Conservation (phyloP, 2,329 filamentous ascomycete genomes). For the Arthrinium puccinioides region DNA sequence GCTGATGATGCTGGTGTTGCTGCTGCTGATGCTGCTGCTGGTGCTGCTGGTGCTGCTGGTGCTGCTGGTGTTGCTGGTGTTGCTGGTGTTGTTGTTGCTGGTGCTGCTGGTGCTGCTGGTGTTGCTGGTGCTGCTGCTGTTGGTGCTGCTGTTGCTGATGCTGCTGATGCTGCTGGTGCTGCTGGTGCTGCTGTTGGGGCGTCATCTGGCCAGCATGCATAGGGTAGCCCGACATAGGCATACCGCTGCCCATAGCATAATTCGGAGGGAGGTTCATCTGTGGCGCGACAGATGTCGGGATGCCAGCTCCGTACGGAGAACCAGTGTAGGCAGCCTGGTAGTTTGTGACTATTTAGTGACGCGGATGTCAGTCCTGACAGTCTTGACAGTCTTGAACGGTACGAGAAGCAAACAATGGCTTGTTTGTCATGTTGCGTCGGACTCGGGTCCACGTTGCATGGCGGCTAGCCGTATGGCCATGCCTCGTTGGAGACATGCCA, state of each 20-base stretch:
- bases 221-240: slow-evolving; percentile 46
- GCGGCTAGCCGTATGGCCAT: slow-evolving; percentile 6
- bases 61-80: slow-evolving; percentile 9
- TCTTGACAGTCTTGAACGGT: slow-evolving; percentile 5
- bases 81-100: slow-evolving; percentile 23
- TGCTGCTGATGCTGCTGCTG: slow-evolving; percentile 28
- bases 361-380: slow-evolving; percentile 12
- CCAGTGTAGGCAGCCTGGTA: slow-evolving; percentile 52
- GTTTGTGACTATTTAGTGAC: slow-evolving; percentile 36
- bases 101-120: not conserved
- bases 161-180: slow-evolving; percentile 2
- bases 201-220: slow-evolving; percentile 45
- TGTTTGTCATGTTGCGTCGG: slow-evolving; percentile 2
- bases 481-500: slow-evolving; percentile 7
- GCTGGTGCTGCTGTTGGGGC: slow-evolving; percentile 28
- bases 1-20: no score
- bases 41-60: slow-evolving; percentile 19
- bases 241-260: slow-evolving; percentile 47
- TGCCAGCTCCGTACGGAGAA: slow-evolving; percentile 47
- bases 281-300: slow-evolving; percentile 39
- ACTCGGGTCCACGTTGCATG: slow-evolving; percentile 6
- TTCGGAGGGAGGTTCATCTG: slow-evolving; percentile 41
- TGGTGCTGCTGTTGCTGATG: slow-evolving; percentile 13
- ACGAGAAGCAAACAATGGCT: not conserved
- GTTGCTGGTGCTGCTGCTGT: slow-evolving; percentile 25